Evolutionary conservation across 2,329 filamentous ascomycete species (phyloP).

Genomic region (Arthrobotrys megalospora): DNA sequence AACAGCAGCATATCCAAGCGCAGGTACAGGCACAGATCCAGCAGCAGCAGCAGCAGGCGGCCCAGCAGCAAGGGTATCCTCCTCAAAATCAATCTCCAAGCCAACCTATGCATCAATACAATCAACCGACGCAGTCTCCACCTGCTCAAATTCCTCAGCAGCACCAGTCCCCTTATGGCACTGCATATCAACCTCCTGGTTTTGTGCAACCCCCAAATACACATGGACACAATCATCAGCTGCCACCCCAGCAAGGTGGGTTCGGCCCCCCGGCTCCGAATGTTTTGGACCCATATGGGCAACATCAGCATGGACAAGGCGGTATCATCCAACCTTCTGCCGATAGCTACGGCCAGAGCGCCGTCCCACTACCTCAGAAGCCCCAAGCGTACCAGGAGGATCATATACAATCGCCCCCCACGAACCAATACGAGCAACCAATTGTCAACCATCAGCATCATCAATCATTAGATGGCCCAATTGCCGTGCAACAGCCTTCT

Average conservation of each 20-base stretch:
- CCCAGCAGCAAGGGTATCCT: conserved; percentile 31
- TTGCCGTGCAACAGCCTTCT: conserved; percentile 3
- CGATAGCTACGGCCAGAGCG: conserved; percentile 32
- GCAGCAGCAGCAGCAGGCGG: conserved; percentile 29
- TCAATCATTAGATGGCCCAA: conserved; percentile 32
- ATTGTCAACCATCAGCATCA: conserved; percentile 14
- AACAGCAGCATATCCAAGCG: conserved; percentile 37
- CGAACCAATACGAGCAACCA: conserved; percentile 33
- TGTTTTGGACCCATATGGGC: conserved; percentile 33
- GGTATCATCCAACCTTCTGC: conserved; percentile 15
- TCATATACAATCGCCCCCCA: conserved; percentile 28
- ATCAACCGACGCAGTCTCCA: conserved; percentile 40
- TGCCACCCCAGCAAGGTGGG: conserved; percentile 29
- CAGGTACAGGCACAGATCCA: conserved; percentile 34
- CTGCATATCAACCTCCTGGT: conserved; percentile 32
- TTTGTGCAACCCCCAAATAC: conserved; percentile 17
- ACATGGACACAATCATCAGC: conserved; percentile 35
- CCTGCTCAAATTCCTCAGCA: conserved; percentile 36
- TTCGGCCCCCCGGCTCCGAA: conserved; percentile 16
- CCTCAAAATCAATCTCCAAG: conserved; percentile 38
- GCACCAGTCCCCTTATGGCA: conserved; percentile 16
- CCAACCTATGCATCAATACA: conserved; percentile 43
- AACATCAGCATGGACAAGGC: conserved; percentile 28
- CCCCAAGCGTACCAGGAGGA: conserved; percentile 20
- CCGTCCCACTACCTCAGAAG: conserved; percentile 15